Percentiles rank a stretch among this genome's conserved stretches.
phyloP scores from a whole-genome alignment of 1,284 basidiomycete genomes.

The Peniophora sp. region DNA sequence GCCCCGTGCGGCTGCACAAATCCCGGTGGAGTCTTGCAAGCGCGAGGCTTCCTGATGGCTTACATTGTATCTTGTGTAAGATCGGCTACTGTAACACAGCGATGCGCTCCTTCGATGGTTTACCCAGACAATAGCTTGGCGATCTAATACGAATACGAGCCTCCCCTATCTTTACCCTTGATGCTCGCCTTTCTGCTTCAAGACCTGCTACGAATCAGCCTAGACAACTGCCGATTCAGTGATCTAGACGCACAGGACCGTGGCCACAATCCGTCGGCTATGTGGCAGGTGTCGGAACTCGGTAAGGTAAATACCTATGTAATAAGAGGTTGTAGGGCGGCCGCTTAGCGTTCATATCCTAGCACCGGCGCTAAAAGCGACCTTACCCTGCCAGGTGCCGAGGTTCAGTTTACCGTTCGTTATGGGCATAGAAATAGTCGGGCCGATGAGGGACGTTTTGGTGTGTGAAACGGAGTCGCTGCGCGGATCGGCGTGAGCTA shows the following conservation, averaged over 20 bases:
- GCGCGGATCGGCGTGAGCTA: background rate
- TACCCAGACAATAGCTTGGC: too few relatives aligned
- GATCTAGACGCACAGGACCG: constrained; percentile 52
- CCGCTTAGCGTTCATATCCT: background rate
- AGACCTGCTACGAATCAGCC: too few relatives aligned
- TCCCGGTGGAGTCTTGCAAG: too few relatives aligned
- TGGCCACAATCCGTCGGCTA: constrained; percentile 70
- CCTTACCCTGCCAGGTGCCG: constrained; percentile 84
- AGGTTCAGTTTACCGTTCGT: constrained; percentile 75
- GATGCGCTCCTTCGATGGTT: too few relatives aligned
- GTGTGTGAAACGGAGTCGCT: constrained; percentile 75
- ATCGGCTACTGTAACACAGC: too few relatives aligned
- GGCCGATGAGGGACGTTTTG: constrained; percentile 79
- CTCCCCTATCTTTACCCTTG: too few relatives aligned
- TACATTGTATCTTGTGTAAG: too few relatives aligned
- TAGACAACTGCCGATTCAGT: background rate
- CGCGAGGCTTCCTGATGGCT: too few relatives aligned
- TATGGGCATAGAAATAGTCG: constrained; percentile 80
- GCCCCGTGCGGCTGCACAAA: too few relatives aligned
- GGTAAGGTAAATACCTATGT: constrained; percentile 69
- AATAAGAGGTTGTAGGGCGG: too few relatives aligned
- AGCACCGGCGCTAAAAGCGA: background rate
- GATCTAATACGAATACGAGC: too few relatives aligned
- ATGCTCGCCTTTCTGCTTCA: too few relatives aligned
- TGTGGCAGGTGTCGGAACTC: constrained; percentile 72